These are phyloP conservation scores for Aspergillus intermedius DNA, from an alignment of 2,329 filamentous ascomycete species.

Conservation along the genomic window DNA sequence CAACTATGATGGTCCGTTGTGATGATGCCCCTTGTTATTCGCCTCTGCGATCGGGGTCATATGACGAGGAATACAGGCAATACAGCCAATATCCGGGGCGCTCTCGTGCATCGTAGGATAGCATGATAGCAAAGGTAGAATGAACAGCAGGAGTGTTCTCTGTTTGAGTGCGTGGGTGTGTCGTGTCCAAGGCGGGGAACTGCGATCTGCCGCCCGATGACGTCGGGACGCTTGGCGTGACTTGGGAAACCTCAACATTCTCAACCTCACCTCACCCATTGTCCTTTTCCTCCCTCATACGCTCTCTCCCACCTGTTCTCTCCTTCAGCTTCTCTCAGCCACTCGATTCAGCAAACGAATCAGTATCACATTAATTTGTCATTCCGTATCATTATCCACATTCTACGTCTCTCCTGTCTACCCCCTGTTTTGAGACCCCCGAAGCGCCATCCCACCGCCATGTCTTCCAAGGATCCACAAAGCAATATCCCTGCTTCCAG, in stretches of 20 bases:
- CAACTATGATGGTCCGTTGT: background rate
- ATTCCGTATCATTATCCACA: too few relatives aligned
- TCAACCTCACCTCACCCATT: background rate
- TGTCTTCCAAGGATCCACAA: slow-evolving; percentile 35
- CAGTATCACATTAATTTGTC: too few relatives aligned
- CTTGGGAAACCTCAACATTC: slow-evolving; percentile 1
- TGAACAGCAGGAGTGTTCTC: background rate
- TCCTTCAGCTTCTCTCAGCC: background rate
- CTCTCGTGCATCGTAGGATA: background rate
- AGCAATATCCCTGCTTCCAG: slow-evolving; percentile 35
- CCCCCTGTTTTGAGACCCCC: background rate
- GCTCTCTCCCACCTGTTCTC: slow-evolving; percentile 2
- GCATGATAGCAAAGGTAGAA: background rate
- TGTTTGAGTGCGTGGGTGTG: background rate
- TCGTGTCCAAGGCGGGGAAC: background rate
- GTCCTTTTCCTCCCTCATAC: slow-evolving; percentile 4
- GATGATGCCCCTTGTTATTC: background rate
- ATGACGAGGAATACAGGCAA: background rate
- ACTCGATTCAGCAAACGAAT: too few relatives aligned
- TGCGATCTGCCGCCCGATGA: slow-evolving; percentile 1
- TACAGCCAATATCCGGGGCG: too few relatives aligned
- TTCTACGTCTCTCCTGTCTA: background rate
- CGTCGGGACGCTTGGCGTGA: slow-evolving; percentile 4
- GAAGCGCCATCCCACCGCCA: slow-evolving; percentile 6
- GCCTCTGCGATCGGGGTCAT: background rate